phyloP scores from a whole-genome alignment of 129 eudicot species.

The Tanacetum coccineum region DNA sequence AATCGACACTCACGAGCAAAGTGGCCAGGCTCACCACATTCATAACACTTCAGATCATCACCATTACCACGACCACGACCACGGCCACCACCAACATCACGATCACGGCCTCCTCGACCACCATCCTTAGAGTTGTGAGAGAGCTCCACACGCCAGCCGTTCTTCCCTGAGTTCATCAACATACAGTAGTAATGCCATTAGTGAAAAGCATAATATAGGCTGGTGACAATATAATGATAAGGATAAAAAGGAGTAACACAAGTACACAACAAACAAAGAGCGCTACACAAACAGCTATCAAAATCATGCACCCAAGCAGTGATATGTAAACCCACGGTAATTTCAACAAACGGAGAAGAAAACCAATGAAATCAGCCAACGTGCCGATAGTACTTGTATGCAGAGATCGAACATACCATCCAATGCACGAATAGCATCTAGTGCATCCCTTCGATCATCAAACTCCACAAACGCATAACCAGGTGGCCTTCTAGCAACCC shows the following conservation, averaged over 20 bases:
- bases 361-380: not conserved
- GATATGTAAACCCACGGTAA: not conserved
- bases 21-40: slow-evolving; percentile 89
- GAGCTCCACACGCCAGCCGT: slow-evolving; percentile 86
- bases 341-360: not conserved
- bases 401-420: slow-evolving; percentile 44
- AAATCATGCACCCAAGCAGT: no score
- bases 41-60: slow-evolving; percentile 72
- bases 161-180: slow-evolving; percentile 46
- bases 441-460: slow-evolving; percentile 75
- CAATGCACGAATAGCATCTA: slow-evolving; percentile 67
- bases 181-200: not conserved
- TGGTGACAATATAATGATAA: not conserved
- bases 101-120: slow-evolving; percentile 64
- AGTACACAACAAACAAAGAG: no score
- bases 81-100: slow-evolving; percentile 42
- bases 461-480: slow-evolving; percentile 87
- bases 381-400: not conserved
- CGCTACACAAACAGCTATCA: not conserved
- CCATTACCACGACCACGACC: slow-evolving; percentile 61
- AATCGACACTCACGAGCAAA: slow-evolving; percentile 84
- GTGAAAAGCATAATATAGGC: not conserved
- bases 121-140: slow-evolving; percentile 69
- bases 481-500: slow-evolving; percentile 93
- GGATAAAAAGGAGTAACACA: no score